These are phyloP conservation scores for Terana coerulea DNA, from an alignment of 768 basidiomycete species.

Conservation along the genomic window DNA sequence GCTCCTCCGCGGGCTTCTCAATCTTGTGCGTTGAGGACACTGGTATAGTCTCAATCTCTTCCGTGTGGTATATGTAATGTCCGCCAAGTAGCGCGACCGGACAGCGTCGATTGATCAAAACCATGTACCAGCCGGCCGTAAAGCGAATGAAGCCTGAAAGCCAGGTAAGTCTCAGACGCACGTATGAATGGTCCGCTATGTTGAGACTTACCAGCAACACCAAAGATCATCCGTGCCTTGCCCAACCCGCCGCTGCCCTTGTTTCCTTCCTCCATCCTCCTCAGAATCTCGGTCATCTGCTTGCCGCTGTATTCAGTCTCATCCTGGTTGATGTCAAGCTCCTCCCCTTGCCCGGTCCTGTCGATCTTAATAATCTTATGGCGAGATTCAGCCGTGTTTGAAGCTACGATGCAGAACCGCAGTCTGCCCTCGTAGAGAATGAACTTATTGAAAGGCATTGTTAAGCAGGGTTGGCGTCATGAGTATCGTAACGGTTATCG, in stretches of 20 bases:
- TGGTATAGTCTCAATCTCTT: conserved; percentile 81
- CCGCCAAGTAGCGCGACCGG: conserved; percentile 93
- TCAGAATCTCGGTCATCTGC: conserved; percentile 87
- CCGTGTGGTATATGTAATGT: conserved; percentile 95
- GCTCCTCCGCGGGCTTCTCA: conserved; percentile 87
- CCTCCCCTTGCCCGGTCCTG: conserved; percentile 59
- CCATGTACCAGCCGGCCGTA: conserved; percentile 95
- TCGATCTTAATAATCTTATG: conserved; percentile 95
- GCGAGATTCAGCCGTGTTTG: conserved; percentile 81
- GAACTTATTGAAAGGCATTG: conserved; percentile 68
- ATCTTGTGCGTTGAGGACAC: conserved; percentile 77
- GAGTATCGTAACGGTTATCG: no score
- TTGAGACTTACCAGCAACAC: conserved; percentile 63
- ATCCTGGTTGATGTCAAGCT: conserved; percentile 80
- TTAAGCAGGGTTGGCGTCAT: no score
- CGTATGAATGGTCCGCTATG: background rate
- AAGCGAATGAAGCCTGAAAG: conserved; percentile 83
- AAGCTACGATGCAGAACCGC: conserved; percentile 90
- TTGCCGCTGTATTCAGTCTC: conserved; percentile 82
- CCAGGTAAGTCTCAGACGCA: background rate
- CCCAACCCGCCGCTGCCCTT: conserved; percentile 83
- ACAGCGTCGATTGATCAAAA: conserved; percentile 84
- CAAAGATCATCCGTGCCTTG: conserved; percentile 75
- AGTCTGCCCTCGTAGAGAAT: conserved; percentile 90
- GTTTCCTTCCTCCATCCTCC: conserved; percentile 96